Evolutionary conservation across 331 rosid genomes (phyloP).

Genomic region (Dryas integrifolia): DNA sequence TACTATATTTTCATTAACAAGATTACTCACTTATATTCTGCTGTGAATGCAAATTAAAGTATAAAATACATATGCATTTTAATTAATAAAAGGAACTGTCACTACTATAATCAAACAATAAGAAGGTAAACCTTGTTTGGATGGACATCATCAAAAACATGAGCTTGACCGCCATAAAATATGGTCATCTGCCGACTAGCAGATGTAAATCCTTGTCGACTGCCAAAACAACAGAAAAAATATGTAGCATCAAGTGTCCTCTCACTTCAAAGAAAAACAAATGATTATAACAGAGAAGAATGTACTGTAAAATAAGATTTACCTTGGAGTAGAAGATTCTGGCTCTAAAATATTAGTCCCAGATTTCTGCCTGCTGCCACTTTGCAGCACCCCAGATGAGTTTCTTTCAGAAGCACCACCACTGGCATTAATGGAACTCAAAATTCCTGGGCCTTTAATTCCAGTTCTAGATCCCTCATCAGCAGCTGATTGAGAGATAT

Average conservation of each 20-base stretch:
- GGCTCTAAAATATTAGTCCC: conserved; percentile 47
- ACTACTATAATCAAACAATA: conserved; percentile 15
- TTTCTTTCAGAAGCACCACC: conserved; percentile 56
- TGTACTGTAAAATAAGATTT: conserved; percentile 11
- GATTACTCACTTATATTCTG: background rate
- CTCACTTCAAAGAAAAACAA: conserved; percentile 20
- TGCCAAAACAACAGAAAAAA: conserved; percentile 40
- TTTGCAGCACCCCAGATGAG: conserved; percentile 45
- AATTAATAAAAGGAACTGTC: background rate
- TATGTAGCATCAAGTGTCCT: conserved; percentile 32
- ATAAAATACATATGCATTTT: background rate
- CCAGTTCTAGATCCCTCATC: conserved; percentile 99
- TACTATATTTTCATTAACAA: background rate
- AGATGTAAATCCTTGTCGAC: conserved; percentile 59
- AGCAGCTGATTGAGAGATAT: conserved; percentile 85
- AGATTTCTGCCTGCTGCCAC: conserved; percentile 63
- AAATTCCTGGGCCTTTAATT: conserved; percentile 78
- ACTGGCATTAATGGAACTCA: conserved; percentile 54
- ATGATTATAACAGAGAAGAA: conserved; percentile 5
- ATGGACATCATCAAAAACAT: conserved; percentile 91
- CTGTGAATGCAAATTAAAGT: background rate
- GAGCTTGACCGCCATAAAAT: conserved; percentile 98
- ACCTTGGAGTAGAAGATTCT: conserved; percentile 67
- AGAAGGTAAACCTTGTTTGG: conserved; percentile 73
- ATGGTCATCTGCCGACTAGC: conserved; percentile 90